A percentile compares a stretch with the other conserved stretches of the same genome.
phyloP scores from a whole-genome alignment of 805 yeast species.

The Barnettozyma pratensis region DNA sequence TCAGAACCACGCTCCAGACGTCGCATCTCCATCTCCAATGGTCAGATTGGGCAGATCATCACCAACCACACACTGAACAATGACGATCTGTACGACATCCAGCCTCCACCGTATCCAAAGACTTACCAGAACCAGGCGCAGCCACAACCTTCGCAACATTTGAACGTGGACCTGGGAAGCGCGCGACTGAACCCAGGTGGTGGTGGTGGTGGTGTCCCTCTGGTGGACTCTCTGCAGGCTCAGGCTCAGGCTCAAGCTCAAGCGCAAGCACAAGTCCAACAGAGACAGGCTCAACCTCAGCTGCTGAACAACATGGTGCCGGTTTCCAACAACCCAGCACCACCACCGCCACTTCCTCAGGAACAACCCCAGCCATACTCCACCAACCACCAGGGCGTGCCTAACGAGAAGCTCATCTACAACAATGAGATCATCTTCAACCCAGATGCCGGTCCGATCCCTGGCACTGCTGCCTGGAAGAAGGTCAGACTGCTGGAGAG shows the following conservation, averaged over 20 bases:
- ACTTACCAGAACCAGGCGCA: neutral
- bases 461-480: slow-evolving; percentile 69
- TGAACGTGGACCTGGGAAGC: slow-evolving; percentile 5
- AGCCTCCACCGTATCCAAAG: slow-evolving; percentile 28
- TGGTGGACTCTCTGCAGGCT: neutral
- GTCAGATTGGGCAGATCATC: slow-evolving; percentile 75
- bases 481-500: slow-evolving; percentile 56
- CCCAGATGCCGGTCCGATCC: slow-evolving; percentile 50
- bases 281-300: slow-evolving; percentile 2
- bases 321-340: neutral
- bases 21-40: slow-evolving; percentile 77
- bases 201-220: neutral
- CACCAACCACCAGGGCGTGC: slow-evolving; percentile 24
- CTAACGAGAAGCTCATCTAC: slow-evolving; percentile 42
- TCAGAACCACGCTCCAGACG: slow-evolving; percentile 40
- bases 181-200: slow-evolving; percentile 2
- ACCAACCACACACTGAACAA: slow-evolving; percentile 30
- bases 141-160: slow-evolving; percentile 2
- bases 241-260: slow-evolving; percentile 4
- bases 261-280: neutral
- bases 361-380: slow-evolving; percentile 1
- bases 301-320: neutral
- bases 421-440: slow-evolving; percentile 45
- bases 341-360: neutral
- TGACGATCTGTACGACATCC: slow-evolving; percentile 33